These are phyloP conservation scores for Scenedesmus sp. DNA, from an alignment of 163 green algal genomes.

Conservation along the genomic window DNA sequence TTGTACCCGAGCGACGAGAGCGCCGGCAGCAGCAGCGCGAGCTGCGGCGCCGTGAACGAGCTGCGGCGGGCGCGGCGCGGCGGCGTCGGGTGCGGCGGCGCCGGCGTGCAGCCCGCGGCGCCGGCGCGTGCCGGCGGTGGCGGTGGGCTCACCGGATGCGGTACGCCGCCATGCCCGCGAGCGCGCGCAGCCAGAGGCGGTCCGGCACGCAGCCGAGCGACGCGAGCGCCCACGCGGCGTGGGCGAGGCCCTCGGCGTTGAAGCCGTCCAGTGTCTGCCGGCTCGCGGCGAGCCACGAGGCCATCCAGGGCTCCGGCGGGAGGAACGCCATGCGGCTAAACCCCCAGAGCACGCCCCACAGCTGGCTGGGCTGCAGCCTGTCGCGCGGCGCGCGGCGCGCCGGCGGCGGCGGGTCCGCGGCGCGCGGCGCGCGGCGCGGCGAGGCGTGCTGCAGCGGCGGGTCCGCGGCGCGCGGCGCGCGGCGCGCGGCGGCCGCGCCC, in stretches of 20 bases:
- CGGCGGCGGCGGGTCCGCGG: too few species aligned
- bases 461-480: too few species aligned
- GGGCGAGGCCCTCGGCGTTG: slow-evolving; percentile 43
- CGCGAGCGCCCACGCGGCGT: slow-evolving; percentile 42
- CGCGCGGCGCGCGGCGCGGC: too few species aligned
- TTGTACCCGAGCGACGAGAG: slow-evolving; percentile 46
- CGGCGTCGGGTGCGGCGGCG: too few species aligned
- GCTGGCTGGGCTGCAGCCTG: slow-evolving; percentile 45
- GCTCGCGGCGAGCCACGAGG: slow-evolving; percentile 23
- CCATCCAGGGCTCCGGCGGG: slow-evolving; percentile 31
- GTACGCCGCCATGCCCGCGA: slow-evolving; percentile 30
- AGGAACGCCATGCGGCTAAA: slow-evolving; percentile 16
- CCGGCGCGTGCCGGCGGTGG: too few species aligned
- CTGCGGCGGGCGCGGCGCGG: slow-evolving; percentile 14
- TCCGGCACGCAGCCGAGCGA: slow-evolving; percentile 40
- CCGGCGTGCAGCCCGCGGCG: too few species aligned
- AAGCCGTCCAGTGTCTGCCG: slow-evolving; percentile 30
- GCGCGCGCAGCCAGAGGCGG: slow-evolving; percentile 42
- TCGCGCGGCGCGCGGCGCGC: too few species aligned
- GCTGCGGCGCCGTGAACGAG: slow-evolving; percentile 32
- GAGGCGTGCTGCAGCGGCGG: too few species aligned
- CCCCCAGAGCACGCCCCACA: slow-evolving; percentile 52
- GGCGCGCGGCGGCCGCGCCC: not conserved
- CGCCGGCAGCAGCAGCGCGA: slow-evolving; percentile 33
- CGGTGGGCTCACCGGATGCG: slow-evolving; percentile 15